Evolutionary conservation across 768 basidiomycete species (phyloP).

Genomic region (Cystofilobasidium bisporidii): DNA sequence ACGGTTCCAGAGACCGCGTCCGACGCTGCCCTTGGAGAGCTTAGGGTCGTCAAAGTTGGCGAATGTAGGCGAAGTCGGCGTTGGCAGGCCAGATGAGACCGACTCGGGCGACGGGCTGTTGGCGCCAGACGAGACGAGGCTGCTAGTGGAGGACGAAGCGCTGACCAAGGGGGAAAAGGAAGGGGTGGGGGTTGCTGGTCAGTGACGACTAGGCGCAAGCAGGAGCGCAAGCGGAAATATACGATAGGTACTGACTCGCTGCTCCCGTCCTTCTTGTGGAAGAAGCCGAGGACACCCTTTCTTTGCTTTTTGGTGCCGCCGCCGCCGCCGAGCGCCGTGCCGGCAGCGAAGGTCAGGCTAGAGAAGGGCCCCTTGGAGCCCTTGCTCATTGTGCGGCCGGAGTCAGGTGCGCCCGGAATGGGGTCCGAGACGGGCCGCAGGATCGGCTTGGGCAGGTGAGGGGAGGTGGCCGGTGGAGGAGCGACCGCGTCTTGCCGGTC

Average conservation of each 20-base stretch:
- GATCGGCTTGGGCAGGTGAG: background rate
- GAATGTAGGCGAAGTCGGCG: background rate
- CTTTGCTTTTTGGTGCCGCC: background rate
- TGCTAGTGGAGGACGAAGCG: background rate
- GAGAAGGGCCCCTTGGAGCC: background rate
- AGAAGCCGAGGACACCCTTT: constrained; percentile 4
- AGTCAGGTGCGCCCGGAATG: background rate
- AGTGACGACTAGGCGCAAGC: no score
- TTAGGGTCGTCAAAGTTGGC: background rate
- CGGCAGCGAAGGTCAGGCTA: background rate
- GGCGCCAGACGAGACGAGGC: background rate
- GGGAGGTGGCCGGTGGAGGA: background rate
- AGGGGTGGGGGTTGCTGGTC: no score
- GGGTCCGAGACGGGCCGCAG: constrained; percentile 7
- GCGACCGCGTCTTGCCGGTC: background rate
- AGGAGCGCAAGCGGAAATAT: background rate
- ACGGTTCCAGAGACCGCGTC: constrained; percentile 4
- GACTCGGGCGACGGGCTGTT: background rate
- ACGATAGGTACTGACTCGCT: background rate
- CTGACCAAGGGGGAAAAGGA: no score
- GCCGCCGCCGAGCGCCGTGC: background rate
- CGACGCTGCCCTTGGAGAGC: background rate
- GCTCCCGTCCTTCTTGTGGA: constrained; percentile 11
- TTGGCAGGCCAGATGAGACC: background rate
- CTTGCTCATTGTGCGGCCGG: background rate